Evolutionary conservation across 1,284 basidiomycete genomes (phyloP).

Genomic region (Malassezia yamatoensis): DNA sequence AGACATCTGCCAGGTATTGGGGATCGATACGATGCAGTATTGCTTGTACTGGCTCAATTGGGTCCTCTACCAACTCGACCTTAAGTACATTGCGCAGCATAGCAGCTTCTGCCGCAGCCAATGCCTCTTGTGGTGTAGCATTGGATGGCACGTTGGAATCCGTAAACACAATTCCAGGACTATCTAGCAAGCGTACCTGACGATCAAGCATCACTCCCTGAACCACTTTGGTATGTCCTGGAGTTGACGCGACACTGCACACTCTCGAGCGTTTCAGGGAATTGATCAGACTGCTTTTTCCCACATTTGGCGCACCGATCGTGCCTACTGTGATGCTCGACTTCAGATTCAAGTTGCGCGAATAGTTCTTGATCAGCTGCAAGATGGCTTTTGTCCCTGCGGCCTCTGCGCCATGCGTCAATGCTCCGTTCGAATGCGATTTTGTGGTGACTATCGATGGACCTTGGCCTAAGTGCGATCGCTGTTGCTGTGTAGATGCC

Average conservation of each 20-base stretch:
- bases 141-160: slow-evolving; percentile 21
- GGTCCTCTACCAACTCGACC: slow-evolving; percentile 83
- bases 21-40: slow-evolving; percentile 37
- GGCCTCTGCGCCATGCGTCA: slow-evolving; percentile 47
- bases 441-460: neutral
- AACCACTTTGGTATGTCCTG: slow-evolving; percentile 88
- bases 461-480: slow-evolving; percentile 54
- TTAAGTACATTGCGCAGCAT: slow-evolving; percentile 77
- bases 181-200: slow-evolving; percentile 82
- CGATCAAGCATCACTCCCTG: slow-evolving; percentile 88
- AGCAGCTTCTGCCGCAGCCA: slow-evolving; percentile 22
- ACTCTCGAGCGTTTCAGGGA: slow-evolving; percentile 62
- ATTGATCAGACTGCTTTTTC: slow-evolving; percentile 91
- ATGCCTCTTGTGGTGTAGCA: slow-evolving; percentile 9
- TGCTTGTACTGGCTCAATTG: slow-evolving; percentile 52
- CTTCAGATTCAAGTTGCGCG: slow-evolving; percentile 45
- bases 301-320: slow-evolving; percentile 94
- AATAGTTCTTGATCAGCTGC: slow-evolving; percentile 82
- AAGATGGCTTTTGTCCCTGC: slow-evolving; percentile 58
- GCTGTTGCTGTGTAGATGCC: slow-evolving; percentile 69
- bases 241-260: slow-evolving; percentile 85
- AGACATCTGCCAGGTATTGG: slow-evolving; percentile 28
- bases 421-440: slow-evolving; percentile 3
- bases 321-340: slow-evolving; percentile 66
- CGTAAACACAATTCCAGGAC: slow-evolving; percentile 72